These are phyloP conservation scores for Cerrena zonata DNA, from an alignment of 1,284 basidiomycete genomes.

Conservation along the genomic window DNA sequence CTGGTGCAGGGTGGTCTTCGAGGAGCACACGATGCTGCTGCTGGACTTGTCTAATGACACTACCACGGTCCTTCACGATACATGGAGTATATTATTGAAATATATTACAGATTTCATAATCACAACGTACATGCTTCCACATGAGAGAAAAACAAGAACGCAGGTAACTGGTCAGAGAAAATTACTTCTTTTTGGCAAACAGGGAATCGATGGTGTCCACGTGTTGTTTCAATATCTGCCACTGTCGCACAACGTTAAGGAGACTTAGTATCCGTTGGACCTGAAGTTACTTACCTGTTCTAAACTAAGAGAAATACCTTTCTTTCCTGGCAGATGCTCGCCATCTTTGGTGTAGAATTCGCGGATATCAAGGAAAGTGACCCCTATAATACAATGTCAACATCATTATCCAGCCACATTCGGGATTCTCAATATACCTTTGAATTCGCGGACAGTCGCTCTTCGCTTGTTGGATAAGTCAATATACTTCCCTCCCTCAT, in stretches of 20 bases:
- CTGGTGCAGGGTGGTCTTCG: constrained; percentile 45
- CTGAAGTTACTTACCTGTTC: constrained; percentile 56
- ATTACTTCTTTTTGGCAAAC: constrained; percentile 39
- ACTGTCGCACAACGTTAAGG: constrained; percentile 34
- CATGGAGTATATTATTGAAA: not conserved
- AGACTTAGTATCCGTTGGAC: not conserved
- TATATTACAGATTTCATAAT: constrained; percentile 6
- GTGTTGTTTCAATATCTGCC: constrained; percentile 50
- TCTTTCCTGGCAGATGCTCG: constrained; percentile 75
- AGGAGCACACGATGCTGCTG: constrained; percentile 65
- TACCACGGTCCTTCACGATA: not conserved
- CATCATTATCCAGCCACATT: not conserved
- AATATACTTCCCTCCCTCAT: constrained; percentile 58
- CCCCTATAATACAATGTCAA: constrained; percentile 27
- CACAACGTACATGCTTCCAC: not conserved
- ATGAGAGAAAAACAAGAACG: constrained; percentile 3
- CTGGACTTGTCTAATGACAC: constrained; percentile 45
- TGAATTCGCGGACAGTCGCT: constrained; percentile 65
- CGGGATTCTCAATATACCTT: constrained; percentile 39
- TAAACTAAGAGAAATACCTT: constrained; percentile 66
- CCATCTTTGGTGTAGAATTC: constrained; percentile 66
- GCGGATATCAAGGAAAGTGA: constrained; percentile 67
- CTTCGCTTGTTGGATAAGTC: constrained; percentile 69
- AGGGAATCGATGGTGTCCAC: constrained; percentile 45
- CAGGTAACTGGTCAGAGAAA: constrained; percentile 5